A percentile compares a stretch with the other conserved stretches of the same genome.
phyloP scores from a whole-genome alignment of 2,329 filamentous ascomycete species.

The Ceratocystis diversiconidia region DNA sequence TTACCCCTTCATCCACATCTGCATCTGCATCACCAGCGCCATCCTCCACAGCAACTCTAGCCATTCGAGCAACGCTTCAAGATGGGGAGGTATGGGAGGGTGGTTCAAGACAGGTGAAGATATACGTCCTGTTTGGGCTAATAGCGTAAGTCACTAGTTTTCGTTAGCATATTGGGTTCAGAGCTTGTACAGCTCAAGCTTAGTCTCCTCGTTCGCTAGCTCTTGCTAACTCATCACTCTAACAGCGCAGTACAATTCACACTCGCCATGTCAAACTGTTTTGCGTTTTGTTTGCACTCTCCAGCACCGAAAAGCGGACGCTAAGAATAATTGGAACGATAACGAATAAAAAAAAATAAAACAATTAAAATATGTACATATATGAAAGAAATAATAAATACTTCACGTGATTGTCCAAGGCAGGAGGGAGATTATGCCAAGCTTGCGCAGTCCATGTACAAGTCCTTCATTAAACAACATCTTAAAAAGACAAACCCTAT shows the following conservation, averaged over 20 bases:
- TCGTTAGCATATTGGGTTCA: not conserved
- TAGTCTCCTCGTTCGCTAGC: not conserved
- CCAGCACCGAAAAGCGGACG: not conserved
- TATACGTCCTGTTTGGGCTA: conserved; percentile 5
- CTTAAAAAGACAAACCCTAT: not conserved
- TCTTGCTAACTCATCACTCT: not conserved
- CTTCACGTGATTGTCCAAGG: not conserved
- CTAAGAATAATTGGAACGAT: no score
- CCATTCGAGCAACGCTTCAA: not conserved
- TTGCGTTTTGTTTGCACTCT: conserved; percentile 5
- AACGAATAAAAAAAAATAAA: not conserved
- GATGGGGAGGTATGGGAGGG: conserved; percentile 6
- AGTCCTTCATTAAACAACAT: not conserved
- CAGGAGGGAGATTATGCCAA: no score
- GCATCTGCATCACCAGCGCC: not conserved
- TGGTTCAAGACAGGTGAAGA: not conserved
- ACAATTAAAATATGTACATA: not conserved
- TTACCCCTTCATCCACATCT: not conserved
- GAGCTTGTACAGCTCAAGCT: no score
- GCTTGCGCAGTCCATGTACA: not conserved
- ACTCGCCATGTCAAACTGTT: conserved; percentile 9
- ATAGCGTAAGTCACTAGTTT: not conserved
- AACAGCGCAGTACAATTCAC: conserved; percentile 7
- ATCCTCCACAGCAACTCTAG: not conserved
- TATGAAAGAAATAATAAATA: not conserved